A percentile compares a stretch with the other conserved stretches of the same genome.
These are phyloP conservation scores for Aspergillus biplanus DNA, from an alignment of 495 filamentous ascomycete genomes.

Conservation along the genomic window DNA sequence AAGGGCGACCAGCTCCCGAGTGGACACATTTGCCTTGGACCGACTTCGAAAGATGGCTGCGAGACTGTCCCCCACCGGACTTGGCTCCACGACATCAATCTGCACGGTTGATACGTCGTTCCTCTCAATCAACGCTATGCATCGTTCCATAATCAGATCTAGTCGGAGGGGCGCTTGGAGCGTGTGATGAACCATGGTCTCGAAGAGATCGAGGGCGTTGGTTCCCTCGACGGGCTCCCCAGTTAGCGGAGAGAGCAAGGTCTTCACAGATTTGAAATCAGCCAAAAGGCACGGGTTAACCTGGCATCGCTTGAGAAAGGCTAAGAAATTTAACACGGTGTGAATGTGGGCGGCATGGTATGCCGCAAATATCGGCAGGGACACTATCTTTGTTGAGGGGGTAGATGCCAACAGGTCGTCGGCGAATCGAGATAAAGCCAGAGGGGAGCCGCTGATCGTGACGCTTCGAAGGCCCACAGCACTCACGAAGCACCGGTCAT, in stretches of 20 bases:
- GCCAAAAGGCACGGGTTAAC: background rate
- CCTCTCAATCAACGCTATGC: background rate
- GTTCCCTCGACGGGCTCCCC: background rate
- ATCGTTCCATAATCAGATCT: background rate
- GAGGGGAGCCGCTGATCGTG: background rate
- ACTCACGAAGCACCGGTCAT: background rate
- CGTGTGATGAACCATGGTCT: background rate
- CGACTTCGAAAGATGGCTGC: background rate
- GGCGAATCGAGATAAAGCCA: background rate
- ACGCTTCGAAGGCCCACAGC: slow-evolving; percentile 1
- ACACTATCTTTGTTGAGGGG: background rate
- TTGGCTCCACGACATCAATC: background rate
- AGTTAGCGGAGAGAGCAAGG: background rate
- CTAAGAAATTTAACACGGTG: background rate
- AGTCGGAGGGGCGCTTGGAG: background rate
- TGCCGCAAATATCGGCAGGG: background rate
- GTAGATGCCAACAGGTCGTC: background rate
- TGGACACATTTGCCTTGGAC: background rate
- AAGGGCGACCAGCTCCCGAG: background rate
- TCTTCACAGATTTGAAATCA: background rate
- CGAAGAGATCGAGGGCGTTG: background rate
- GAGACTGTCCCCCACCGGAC: background rate
- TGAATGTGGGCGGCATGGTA: background rate
- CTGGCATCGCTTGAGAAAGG: background rate
- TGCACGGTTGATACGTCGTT: background rate